Percentiles rank a stretch among this genome's conserved stretches.
These are phyloP conservation scores for Pseudonectria buxi DNA, from an alignment of 2,329 filamentous ascomycete genomes.

Conservation along the genomic window DNA sequence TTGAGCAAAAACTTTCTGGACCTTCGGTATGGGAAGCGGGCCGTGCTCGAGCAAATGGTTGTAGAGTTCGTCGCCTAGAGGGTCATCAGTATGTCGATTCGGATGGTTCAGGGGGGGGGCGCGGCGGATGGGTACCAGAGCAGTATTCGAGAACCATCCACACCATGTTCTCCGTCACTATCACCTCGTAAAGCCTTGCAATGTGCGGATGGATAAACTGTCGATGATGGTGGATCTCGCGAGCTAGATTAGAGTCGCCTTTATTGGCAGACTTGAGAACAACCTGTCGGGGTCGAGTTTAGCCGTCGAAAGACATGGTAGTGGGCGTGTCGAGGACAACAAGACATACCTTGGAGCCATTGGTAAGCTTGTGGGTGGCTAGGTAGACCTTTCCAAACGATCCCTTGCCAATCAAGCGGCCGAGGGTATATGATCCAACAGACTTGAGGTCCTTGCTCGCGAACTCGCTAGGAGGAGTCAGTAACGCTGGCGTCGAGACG, in stretches of 20 bases:
- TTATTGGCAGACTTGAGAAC: constrained; percentile 98
- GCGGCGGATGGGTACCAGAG: constrained; percentile 55
- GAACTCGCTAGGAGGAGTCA: constrained; percentile 68
- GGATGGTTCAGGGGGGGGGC: too few relatives aligned
- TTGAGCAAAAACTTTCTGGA: constrained; percentile 93
- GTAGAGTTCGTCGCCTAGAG: constrained; percentile 88
- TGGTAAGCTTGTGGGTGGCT: constrained; percentile 92
- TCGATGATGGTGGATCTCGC: constrained; percentile 96
- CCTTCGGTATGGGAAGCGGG: constrained; percentile 74
- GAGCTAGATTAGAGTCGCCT: constrained; percentile 87
- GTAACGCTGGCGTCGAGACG: not conserved
- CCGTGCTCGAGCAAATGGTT: constrained; percentile 89
- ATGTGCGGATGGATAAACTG: constrained; percentile 98
- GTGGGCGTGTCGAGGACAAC: not conserved
- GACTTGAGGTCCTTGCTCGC: constrained; percentile 82
- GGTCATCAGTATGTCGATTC: constrained; percentile 18
- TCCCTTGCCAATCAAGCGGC: constrained; percentile 89
- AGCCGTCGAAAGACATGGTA: constrained; percentile 3
- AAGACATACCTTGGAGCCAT: constrained; percentile 79
- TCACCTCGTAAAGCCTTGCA: constrained; percentile 92
- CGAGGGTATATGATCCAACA: constrained; percentile 91
- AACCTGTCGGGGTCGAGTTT: constrained; percentile 50
- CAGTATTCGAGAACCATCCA: constrained; percentile 98
- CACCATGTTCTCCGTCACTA: constrained; percentile 89
- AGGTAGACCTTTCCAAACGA: constrained; percentile 98